Evolutionary conservation across 495 filamentous ascomycete species (phyloP), one percentile per base, ranked within the genome.

Genomic region (Daldinia decipiens): DNA sequence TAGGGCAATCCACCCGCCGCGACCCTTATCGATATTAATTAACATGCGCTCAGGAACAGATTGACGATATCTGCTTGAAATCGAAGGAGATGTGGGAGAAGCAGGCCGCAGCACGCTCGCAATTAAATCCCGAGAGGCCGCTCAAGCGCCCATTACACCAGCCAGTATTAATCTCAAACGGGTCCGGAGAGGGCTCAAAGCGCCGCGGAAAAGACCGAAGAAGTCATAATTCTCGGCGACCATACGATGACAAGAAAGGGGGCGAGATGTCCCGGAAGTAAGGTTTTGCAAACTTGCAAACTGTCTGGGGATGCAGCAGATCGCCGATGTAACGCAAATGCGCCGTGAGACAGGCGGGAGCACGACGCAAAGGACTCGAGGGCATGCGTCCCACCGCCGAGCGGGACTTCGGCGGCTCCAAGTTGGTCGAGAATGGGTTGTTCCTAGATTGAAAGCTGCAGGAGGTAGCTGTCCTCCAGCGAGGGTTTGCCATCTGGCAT

Each of bases 31-130:
- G 62, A 74, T 54, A 63, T 74, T 81, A 74, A 63, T 74, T 81
- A 74, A 83, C 77, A 68, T 40, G 61, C 66, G 51, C 27, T 19
- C 71, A 87, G 85, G 84, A 86, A 77, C 85, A 87, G 74, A 87
- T 87, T 47, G 83, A 87, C 64, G 84, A 87, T 71, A 86, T 87
- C 27, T 87, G 85, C 74, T 57, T 80, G 40, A 86, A 86, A 76
- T 86, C 84, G 15, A 85, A 81, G 60, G 81, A 86, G 59, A 80
- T 85, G 75, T 86, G 84, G 84, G 84, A 86, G 70, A 83, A 77
- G 70, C 82, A 86, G 78, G 85, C 85, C n/a, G 84, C 84, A 15
- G 84, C 84, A 19, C 74, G 82, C 53, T 79, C 82, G 43, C 78
- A 83, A 59, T 79, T 78, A 52, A 77, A 79, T 36, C 76, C 82